Conservation (phyloP, 179 eudicot genomes). For the Sideroxylon spinosum region DNA sequence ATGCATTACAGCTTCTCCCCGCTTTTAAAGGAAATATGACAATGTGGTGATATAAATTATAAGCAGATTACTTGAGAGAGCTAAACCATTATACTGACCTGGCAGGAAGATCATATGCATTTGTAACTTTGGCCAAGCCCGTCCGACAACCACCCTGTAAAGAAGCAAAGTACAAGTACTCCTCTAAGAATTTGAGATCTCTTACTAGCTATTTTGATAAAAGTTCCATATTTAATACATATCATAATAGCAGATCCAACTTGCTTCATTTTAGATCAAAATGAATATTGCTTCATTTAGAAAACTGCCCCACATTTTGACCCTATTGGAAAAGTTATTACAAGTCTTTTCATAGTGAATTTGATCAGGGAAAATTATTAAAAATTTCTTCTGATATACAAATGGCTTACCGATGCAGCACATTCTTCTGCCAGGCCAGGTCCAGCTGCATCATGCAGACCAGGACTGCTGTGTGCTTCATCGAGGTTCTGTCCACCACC, state of each 20-base stretch:
- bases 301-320: background rate
- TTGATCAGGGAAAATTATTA: background rate
- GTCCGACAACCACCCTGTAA: conserved; percentile 98
- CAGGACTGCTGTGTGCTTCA: conserved; percentile 96
- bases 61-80: conserved; percentile 3
- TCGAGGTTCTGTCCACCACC: conserved; percentile 68
- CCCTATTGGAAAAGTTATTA: background rate
- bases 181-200: background rate
- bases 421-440: conserved; percentile 97
- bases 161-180: conserved; percentile 12
- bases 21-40: background rate
- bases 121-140: conserved; percentile 96
- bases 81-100: conserved; percentile 46
- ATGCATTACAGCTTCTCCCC: background rate
- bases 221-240: background rate
- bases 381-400: background rate
- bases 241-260: background rate
- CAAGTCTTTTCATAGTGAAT: background rate
- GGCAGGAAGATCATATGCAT: conserved; percentile 93
- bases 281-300: background rate
- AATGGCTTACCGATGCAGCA: conserved; percentile 64
- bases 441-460: conserved; percentile 94
- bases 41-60: too few relatives aligned
- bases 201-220: background rate
- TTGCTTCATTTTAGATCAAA: background rate